A percentile compares a stretch with the other conserved stretches of the same genome.
Conservation (phyloP, 2,329 filamentous ascomycete species). For the Phialophora chinensis region DNA sequence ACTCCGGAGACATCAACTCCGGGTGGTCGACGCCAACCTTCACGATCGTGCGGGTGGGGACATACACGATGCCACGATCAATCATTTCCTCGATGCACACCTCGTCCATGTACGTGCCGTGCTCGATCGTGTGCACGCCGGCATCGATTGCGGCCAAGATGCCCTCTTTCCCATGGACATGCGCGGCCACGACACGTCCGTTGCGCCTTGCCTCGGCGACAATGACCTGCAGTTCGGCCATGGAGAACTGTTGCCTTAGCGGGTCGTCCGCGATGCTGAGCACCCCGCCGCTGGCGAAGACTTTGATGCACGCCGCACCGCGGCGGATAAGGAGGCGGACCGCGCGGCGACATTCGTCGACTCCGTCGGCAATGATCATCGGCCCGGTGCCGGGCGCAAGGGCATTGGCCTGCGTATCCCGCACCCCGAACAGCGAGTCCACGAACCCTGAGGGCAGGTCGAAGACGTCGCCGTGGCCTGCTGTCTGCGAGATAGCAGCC, state of each 20-base stretch:
- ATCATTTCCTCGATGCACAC: conserved; percentile 54
- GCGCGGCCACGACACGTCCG: conserved; percentile 51
- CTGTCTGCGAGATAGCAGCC: conserved; percentile 54
- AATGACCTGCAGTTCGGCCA: conserved; percentile 52
- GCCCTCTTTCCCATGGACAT: conserved; percentile 55
- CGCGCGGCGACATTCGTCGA: conserved; percentile 52
- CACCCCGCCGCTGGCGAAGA: conserved; percentile 55
- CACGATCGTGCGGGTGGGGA: conserved; percentile 54
- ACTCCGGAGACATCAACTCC: conserved; percentile 44
- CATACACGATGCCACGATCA: conserved; percentile 52
- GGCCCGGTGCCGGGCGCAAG: conserved; percentile 25
- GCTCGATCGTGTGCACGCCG: conserved; percentile 56
- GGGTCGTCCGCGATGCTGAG: conserved; percentile 53
- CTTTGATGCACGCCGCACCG: conserved; percentile 58
- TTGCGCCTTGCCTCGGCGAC: conserved; percentile 52
- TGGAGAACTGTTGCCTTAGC: conserved; percentile 53
- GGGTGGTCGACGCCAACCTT: conserved; percentile 47
- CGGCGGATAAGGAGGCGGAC: conserved; percentile 54
- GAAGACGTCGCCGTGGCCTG: conserved; percentile 57
- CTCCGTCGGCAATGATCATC: conserved; percentile 52
- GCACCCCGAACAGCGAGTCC: conserved; percentile 34
- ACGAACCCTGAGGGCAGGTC: conserved; percentile 42
- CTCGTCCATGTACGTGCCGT: conserved; percentile 56
- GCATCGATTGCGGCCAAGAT: conserved; percentile 55
- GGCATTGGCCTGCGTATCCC: conserved; percentile 24